phyloP scores from a whole-genome alignment of 345 rosid species.

The Eucalyptus tenuipes region DNA sequence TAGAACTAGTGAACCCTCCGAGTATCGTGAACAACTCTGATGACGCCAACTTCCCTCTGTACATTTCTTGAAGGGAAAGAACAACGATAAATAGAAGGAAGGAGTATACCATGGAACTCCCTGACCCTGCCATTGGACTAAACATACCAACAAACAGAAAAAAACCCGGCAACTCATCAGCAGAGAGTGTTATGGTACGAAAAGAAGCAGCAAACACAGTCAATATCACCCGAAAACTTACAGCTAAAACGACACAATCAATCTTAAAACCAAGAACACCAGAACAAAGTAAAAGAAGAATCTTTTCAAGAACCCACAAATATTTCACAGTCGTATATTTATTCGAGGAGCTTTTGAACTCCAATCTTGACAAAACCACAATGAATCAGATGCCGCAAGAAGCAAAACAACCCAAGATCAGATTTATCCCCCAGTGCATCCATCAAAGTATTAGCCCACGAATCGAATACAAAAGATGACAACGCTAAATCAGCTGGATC shows the following conservation, averaged over 20 bases:
- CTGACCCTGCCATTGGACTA: conserved; percentile 46
- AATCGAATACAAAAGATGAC: neutral
- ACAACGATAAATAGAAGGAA: conserved; percentile 52
- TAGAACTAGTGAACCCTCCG: conserved; percentile 88
- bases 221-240: neutral
- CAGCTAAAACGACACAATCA: neutral
- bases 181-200: neutral
- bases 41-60: conserved; percentile 72
- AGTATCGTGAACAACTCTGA: conserved; percentile 77
- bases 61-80: conserved; percentile 78
- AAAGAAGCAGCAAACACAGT: neutral
- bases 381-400: neutral
- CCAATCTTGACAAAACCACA: neutral
- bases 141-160: neutral
- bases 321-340: neutral
- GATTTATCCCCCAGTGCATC: neutral
- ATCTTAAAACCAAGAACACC: neutral
- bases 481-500: neutral
- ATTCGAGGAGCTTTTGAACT: neutral
- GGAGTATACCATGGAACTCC: conserved; percentile 79
- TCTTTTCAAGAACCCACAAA: neutral
- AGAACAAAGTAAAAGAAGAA: neutral
- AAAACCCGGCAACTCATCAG: neutral
- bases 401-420: neutral
- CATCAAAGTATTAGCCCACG: neutral